These are phyloP conservation scores for Colletotrichum siamense DNA, from an alignment of 2,329 filamentous ascomycete species.

Conservation along the genomic window DNA sequence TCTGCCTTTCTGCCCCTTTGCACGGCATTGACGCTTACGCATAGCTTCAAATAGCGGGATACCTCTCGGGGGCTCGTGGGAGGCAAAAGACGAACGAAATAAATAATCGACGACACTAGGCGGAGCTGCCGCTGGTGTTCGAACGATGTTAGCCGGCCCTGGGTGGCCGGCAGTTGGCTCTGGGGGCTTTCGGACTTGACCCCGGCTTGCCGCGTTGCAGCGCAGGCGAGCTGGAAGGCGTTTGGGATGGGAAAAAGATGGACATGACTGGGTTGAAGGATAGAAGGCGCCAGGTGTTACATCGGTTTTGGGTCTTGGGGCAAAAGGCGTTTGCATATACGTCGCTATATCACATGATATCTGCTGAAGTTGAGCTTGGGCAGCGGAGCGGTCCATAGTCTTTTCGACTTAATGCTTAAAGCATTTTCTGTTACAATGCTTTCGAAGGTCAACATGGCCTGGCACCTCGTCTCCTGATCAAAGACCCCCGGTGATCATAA, in stretches of 20 bases:
- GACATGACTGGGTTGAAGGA: background rate
- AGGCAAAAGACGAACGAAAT: background rate
- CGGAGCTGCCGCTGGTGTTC: background rate
- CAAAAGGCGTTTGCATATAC: conserved; percentile 10
- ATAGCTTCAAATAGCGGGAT: conserved; percentile 8
- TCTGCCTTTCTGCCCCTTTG: background rate
- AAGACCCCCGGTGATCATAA: background rate
- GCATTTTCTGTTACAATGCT: background rate
- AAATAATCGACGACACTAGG: background rate
- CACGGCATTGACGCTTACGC: conserved; percentile 15
- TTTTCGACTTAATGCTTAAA: background rate
- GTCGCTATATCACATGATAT: background rate
- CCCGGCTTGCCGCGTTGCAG: background rate
- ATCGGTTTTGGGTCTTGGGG: background rate
- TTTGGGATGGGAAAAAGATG: conserved; percentile 3
- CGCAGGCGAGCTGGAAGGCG: conserved; percentile 3
- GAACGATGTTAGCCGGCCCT: background rate
- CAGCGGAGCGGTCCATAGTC: background rate
- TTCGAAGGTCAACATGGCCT: background rate
- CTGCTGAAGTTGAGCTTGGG: background rate
- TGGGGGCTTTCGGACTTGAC: conserved; percentile 9
- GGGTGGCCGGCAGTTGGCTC: background rate
- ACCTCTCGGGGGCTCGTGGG: background rate
- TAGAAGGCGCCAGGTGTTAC: conserved; percentile 13
- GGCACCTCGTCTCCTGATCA: background rate